phyloP scores from a whole-genome alignment of 78 protist species.

The Dictyostelium firmibasis region DNA sequence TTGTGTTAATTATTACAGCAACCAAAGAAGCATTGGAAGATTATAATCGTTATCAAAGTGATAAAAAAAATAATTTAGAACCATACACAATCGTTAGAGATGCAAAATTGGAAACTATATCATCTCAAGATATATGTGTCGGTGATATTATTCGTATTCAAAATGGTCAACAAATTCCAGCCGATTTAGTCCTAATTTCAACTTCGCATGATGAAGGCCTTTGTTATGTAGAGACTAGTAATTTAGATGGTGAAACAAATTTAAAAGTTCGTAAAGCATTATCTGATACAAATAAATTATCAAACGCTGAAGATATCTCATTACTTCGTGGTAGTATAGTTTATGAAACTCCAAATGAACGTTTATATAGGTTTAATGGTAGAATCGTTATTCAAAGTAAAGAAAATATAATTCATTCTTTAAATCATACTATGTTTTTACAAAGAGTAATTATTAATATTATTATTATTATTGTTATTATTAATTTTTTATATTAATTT shows the following conservation, averaged over 20 bases:
- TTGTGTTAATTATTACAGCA: conserved; percentile 84
- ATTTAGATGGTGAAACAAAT: conserved; percentile 84
- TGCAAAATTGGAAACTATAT: conserved; percentile 26
- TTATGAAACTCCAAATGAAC: conserved; percentile 74
- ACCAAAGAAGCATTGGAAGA: conserved; percentile 87
- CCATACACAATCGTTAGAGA: conserved; percentile 27
- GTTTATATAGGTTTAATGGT: conserved; percentile 77
- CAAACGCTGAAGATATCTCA: conserved; percentile 55
- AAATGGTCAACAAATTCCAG: conserved; percentile 76
- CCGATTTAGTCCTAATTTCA: conserved; percentile 56
- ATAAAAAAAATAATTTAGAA: conserved; percentile 54
- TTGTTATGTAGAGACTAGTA: conserved; percentile 82
- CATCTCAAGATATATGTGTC: conserved; percentile 49
- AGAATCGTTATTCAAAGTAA: conserved; percentile 45
- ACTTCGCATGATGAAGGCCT: conserved; percentile 66
- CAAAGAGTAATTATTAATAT: conserved; percentile 41
- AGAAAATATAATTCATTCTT: conserved; percentile 27
- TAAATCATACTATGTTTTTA: conserved; percentile 70
- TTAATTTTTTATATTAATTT: background rate
- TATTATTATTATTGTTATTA: background rate
- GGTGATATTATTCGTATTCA: conserved; percentile 79
- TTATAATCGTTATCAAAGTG: conserved; percentile 46
- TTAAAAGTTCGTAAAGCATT: conserved; percentile 67
- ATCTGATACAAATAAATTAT: background rate
- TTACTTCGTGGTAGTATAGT: conserved; percentile 43